These are phyloP conservation scores for Ceratonia siliqua DNA, from an alignment of 306 rosid species.

Conservation along the genomic window DNA sequence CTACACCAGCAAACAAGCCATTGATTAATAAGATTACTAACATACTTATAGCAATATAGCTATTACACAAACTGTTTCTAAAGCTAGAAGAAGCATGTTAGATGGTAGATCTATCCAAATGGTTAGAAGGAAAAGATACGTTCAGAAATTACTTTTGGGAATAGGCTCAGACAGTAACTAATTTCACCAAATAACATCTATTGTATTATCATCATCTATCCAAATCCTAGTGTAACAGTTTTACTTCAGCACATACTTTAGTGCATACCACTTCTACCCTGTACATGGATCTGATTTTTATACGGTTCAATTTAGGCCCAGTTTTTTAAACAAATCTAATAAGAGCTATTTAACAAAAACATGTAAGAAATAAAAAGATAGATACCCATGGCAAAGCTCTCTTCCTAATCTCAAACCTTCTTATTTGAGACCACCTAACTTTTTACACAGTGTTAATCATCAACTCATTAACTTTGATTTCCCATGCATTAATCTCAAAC, in stretches of 20 bases:
- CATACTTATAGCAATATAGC: background rate
- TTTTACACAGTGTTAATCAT: background rate
- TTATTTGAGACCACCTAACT: background rate
- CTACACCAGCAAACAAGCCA: conserved; percentile 1
- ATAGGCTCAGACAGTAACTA: background rate
- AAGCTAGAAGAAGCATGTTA: background rate
- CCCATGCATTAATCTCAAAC: background rate
- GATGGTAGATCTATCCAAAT: background rate
- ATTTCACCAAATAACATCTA: background rate
- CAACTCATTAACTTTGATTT: background rate
- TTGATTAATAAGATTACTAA: background rate
- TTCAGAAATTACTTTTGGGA: background rate
- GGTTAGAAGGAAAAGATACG: background rate
- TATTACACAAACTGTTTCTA: background rate
- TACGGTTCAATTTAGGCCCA: background rate
- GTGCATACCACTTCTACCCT: background rate
- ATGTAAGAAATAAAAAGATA: background rate
- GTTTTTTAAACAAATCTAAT: background rate
- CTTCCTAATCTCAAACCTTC: background rate
- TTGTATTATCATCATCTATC: background rate
- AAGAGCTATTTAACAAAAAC: background rate
- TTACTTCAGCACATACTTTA: background rate
- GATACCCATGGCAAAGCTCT: background rate
- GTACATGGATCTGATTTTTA: background rate
- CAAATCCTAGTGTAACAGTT: background rate